Conservation (phyloP, 2,329 filamentous ascomycete species). For the Tolypocladium nubicola region DNA sequence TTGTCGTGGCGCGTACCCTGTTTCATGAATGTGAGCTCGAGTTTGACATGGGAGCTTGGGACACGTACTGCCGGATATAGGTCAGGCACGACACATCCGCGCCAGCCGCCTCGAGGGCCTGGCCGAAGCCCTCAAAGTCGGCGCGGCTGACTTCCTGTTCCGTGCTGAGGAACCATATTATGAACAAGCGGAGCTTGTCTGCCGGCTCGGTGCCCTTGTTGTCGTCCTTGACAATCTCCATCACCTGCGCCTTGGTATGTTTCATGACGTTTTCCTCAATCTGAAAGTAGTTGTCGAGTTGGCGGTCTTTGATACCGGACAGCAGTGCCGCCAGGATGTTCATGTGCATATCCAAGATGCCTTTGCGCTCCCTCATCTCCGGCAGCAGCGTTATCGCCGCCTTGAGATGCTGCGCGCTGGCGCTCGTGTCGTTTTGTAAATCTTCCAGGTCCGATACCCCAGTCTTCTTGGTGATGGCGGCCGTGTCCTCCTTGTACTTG, state of each 20-base stretch:
- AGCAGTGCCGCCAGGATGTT: constrained; percentile 76
- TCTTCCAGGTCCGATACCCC: constrained; percentile 89
- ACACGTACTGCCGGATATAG: constrained; percentile 72
- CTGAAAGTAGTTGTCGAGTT: constrained; percentile 93
- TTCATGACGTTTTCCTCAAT: constrained; percentile 88
- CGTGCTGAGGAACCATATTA: constrained; percentile 94
- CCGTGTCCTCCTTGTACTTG: constrained; percentile 90
- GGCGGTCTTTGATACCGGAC: constrained; percentile 81
- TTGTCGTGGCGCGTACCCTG: constrained; percentile 83
- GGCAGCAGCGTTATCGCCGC: constrained; percentile 88
- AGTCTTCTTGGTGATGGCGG: constrained; percentile 89
- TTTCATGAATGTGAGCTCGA: constrained; percentile 4
- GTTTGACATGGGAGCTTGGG: neutral
- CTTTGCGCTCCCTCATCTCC: constrained; percentile 84
- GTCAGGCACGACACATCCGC: constrained; percentile 68
- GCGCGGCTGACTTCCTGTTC: constrained; percentile 75
- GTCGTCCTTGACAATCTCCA: constrained; percentile 73
- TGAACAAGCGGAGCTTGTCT: constrained; percentile 87
- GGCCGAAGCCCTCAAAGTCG: constrained; percentile 80
- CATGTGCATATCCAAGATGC: constrained; percentile 97
- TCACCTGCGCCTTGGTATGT: constrained; percentile 77
- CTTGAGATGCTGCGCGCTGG: constrained; percentile 89
- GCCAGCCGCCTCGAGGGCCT: constrained; percentile 66
- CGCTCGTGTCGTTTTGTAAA: constrained; percentile 76
- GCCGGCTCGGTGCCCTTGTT: constrained; percentile 74